Evolutionary conservation across 805 yeast genomes (phyloP).

Genomic region (Myxozyma monticola): DNA sequence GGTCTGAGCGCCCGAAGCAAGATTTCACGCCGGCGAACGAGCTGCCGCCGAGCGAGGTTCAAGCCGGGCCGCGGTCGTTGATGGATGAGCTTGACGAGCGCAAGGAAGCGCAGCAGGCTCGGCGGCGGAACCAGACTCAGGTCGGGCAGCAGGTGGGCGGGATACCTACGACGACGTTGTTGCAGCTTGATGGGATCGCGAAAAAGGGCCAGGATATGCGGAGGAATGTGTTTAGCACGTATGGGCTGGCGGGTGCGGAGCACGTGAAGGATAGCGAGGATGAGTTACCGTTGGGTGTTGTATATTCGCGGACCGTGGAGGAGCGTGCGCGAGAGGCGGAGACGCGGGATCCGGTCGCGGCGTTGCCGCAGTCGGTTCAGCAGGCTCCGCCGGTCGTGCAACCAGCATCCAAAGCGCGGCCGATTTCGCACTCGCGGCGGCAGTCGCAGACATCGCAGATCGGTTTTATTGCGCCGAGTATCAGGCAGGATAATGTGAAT

Average conservation of each 20-base stretch:
- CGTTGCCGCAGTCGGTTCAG: background rate
- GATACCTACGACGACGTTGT: constrained; percentile 4
- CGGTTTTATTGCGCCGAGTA: background rate
- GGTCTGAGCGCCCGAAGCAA: background rate
- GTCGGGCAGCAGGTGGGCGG: background rate
- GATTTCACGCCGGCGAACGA: constrained; percentile 4
- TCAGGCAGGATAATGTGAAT: constrained; percentile 1
- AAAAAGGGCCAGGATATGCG: constrained; percentile 15
- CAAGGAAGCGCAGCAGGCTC: constrained; percentile 10
- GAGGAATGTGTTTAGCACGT: constrained; percentile 6
- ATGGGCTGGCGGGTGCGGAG: constrained; percentile 11
- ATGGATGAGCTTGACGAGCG: constrained; percentile 19
- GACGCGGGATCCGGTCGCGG: constrained; percentile 4
- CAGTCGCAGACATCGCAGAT: background rate
- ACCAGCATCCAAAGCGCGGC: constrained; percentile 1
- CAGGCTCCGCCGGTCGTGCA: background rate
- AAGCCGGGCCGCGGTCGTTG: constrained; percentile 16
- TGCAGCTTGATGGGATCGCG: constrained; percentile 13
- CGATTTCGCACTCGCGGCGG: background rate
- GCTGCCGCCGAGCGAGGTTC: background rate
- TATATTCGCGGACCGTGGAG: background rate
- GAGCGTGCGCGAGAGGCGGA: background rate
- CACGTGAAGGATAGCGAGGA: constrained; percentile 7
- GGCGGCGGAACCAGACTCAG: constrained; percentile 4
- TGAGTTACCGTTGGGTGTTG: constrained; percentile 8